These are phyloP conservation scores for Dendrobium nobile DNA, from an alignment of 106 monocot species.

Conservation along the genomic window DNA sequence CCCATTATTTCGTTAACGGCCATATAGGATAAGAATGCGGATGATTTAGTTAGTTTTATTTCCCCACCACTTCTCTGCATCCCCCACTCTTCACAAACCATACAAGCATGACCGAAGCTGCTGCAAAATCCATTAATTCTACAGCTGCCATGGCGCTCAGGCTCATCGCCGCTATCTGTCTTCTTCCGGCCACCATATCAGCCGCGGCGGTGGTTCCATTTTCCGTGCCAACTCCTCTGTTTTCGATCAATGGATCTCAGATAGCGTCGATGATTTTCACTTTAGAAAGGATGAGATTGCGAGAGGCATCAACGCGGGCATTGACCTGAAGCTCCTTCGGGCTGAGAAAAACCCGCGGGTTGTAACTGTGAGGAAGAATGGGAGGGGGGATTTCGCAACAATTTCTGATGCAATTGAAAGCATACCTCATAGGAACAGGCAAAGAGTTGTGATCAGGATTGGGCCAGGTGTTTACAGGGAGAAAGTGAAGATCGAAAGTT, in stretches of 20 bases:
- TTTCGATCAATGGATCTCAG: neutral
- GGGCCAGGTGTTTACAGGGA: slow-evolving; percentile 17
- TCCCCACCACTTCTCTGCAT: neutral
- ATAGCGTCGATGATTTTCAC: neutral
- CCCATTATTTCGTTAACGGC: neutral
- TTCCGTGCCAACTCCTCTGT: neutral
- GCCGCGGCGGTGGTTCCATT: neutral
- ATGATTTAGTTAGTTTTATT: neutral
- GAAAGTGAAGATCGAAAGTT: slow-evolving; percentile 8
- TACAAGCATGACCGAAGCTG: neutral
- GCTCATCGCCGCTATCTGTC: neutral
- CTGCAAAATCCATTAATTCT: no score
- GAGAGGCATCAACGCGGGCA: neutral
- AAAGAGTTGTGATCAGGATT: slow-evolving; percentile 9
- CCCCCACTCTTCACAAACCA: neutral
- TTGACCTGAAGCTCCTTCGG: neutral
- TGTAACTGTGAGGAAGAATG: slow-evolving; percentile 10
- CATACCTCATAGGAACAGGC: slow-evolving; percentile 9
- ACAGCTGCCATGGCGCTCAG: neutral
- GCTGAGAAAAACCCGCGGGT: slow-evolving; percentile 1
- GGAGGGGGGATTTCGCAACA: slow-evolving; percentile 14
- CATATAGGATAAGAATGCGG: neutral
- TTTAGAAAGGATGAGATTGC: neutral
- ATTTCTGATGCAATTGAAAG: slow-evolving; percentile 15
- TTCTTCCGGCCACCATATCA: neutral